Evolutionary conservation across 306 rosid genomes (phyloP).

Genomic region (Phaseolus lunatus): DNA sequence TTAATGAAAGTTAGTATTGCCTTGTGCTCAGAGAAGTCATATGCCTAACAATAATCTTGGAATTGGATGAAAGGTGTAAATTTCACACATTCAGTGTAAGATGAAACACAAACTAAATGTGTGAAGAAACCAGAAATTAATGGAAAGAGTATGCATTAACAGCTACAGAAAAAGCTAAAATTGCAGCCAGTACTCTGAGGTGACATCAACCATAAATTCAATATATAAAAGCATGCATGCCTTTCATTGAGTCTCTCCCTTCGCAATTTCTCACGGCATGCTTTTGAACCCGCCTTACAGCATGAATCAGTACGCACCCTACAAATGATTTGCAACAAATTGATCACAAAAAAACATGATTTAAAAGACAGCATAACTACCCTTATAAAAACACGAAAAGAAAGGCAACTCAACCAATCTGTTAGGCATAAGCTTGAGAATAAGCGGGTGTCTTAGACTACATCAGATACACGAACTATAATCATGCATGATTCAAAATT

Average conservation of each 20-base stretch:
- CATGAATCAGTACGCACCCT: constrained; percentile 69
- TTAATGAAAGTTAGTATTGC: not conserved
- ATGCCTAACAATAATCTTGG: constrained; percentile 18
- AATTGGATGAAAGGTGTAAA: constrained; percentile 3
- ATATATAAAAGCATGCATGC: constrained; percentile 50
- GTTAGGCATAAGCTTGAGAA: not conserved
- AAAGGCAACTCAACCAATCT: constrained; percentile 6
- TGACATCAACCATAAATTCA: constrained; percentile 15
- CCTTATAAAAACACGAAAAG: constrained; percentile 6
- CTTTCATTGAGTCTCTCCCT: constrained; percentile 90
- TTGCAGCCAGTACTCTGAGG: constrained; percentile 16
- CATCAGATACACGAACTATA: not conserved
- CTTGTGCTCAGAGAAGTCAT: constrained; percentile 9
- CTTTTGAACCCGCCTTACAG: constrained; percentile 70
- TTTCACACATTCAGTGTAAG: not conserved
- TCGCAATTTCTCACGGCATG: constrained; percentile 89
- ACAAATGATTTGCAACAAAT: constrained; percentile 30
- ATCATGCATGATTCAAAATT: not conserved
- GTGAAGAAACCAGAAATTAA: constrained; percentile 19
- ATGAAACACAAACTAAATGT: not conserved
- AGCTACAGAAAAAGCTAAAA: constrained; percentile 21
- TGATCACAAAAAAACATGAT: constrained; percentile 20
- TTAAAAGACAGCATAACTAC: constrained; percentile 14
- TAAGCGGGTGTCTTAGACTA: not conserved
- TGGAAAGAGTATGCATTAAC: constrained; percentile 11